phyloP scores from a whole-genome alignment of 345 rosid species.

The Salix exigua region DNA sequence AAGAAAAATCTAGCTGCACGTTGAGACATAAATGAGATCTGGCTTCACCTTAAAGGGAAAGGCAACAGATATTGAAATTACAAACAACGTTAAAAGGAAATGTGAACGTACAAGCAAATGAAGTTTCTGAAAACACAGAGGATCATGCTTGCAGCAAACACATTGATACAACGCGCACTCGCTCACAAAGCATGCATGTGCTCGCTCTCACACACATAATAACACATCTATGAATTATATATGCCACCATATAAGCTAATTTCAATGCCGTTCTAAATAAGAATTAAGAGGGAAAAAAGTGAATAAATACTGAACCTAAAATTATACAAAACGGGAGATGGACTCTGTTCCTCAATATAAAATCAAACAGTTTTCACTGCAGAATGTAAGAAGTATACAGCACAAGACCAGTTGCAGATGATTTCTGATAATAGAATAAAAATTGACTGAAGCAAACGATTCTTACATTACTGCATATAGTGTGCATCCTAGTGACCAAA shows the following conservation, averaged over 20 bases:
- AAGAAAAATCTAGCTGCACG: background rate
- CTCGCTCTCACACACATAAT: background rate
- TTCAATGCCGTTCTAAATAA: background rate
- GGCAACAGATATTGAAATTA: background rate
- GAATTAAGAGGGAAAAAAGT: background rate
- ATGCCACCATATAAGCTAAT: background rate
- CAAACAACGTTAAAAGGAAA: background rate
- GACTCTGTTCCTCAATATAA: background rate
- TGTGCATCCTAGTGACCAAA: constrained; percentile 99
- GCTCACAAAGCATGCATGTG: background rate
- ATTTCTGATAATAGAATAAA: background rate
- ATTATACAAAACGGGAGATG: background rate
- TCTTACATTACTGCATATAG: constrained; percentile 91
- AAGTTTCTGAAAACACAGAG: background rate
- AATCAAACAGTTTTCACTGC: background rate
- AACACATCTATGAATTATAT: too few species aligned
- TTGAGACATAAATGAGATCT: background rate
- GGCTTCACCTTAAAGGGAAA: background rate
- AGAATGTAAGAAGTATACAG: background rate
- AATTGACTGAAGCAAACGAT: background rate
- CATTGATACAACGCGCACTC: background rate
- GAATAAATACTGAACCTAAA: background rate
- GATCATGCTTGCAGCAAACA: background rate
- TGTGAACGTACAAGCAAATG: background rate
- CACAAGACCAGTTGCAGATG: background rate